These are phyloP conservation scores for Margaritispora aquatica DNA, from an alignment of 495 filamentous ascomycete genomes.

Conservation along the genomic window DNA sequence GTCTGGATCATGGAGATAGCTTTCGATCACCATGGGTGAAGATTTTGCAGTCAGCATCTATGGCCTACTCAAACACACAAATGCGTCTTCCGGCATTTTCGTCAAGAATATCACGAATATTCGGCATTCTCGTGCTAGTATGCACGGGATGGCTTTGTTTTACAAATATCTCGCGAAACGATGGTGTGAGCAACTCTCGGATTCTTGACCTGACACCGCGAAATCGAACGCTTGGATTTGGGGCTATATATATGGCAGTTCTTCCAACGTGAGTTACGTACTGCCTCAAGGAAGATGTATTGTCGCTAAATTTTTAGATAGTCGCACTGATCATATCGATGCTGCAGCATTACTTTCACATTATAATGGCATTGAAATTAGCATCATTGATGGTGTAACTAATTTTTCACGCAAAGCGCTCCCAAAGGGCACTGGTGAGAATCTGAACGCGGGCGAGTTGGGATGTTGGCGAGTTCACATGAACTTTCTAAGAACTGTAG, in stretches of 20 bases:
- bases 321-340: not conserved
- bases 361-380: not conserved
- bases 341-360: not conserved
- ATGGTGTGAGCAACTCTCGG: not conserved
- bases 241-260: not conserved
- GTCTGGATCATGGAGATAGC: no score
- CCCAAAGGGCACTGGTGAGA: not conserved
- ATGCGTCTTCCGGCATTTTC: no score
- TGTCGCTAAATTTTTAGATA: not conserved
- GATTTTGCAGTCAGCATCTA: no score
- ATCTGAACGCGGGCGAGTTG: not conserved
- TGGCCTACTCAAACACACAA: no score
- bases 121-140: not conserved
- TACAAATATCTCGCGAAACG: not conserved
- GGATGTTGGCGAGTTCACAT: not conserved
- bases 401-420: not conserved
- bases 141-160: not conserved
- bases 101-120: no score
- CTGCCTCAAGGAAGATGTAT: not conserved
- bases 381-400: not conserved
- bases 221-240: not conserved
- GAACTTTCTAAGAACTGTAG: slow-evolving; percentile 21
- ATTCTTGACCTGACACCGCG: not conserved
- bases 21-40: no score
- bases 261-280: not conserved